Base-by-base conservation (phyloP, 2,329 filamentous ascomycete genomes). In the Ustulina deusta region DNA sequence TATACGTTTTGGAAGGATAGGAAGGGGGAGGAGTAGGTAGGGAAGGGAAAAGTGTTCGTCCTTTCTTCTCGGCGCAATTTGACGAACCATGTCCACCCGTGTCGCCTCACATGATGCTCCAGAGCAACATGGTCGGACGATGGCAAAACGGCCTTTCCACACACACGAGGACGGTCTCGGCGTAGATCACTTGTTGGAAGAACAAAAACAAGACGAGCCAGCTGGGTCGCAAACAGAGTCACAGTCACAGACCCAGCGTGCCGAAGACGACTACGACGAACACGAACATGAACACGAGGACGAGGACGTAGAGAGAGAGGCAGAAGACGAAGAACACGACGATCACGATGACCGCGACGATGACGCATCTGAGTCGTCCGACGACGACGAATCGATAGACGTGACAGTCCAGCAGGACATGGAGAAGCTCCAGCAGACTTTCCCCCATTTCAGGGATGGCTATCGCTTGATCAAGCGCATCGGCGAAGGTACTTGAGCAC, bases 381-480 rank as follows among this genome's bases (percentile, higher is more conserved):
- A 89, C 9, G 89, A 89, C 27, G 89, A 93, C 58, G 84, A 86
- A 29, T 80, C 83, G 15, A 84, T 93, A 42, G 91, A 94, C 72
- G 83, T 87, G 22, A 83, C 82, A 6, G 92, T 97, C 15, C 87
- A 89, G 69, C 89, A 94, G 61, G 96, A 99, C 79, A 99, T 99
- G 88, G 88, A 89, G 60, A 93, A 90, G 73, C 89, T 99, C 65
- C 90, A 95, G 74, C 85, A 89, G 61, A 91, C 90, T 38, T 97
- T 98, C 78, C 90, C 90, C 42, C 93, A 92, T 59, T 97, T 98
- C 78, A 91, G 88, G 72, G 87, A 93, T 74, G 89, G 91, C 65
- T 99, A 95, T 81, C 90, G 94, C 61, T 82, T 99, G 62, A 96
- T 99, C 78, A 97, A 97, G 81, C 91, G 95, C 70, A 99, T 99